A percentile compares a stretch with the other conserved stretches of the same genome.
Conservation (phyloP, 78 protist species). For the Bodo saltans region DNA sequence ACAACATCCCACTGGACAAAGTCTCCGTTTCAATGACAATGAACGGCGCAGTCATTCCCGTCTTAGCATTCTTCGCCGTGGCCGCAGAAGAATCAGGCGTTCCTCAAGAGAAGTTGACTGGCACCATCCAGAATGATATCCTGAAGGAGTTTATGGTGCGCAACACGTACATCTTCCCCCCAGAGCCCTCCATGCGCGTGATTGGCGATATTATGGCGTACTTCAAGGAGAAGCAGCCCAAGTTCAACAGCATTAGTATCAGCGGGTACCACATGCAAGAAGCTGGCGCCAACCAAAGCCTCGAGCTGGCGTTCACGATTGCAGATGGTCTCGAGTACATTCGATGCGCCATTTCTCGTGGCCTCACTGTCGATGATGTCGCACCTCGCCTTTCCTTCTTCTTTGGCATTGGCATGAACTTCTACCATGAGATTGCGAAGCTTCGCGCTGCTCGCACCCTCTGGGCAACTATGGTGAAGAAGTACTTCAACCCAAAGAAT, state of each 20-base stretch:
- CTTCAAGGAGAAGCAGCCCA: conserved; percentile 86
- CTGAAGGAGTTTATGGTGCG: conserved; percentile 90
- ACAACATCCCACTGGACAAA: conserved; percentile 75
- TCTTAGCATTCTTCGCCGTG: conserved; percentile 88
- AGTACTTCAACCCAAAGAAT: conserved; percentile 78
- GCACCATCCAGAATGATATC: conserved; percentile 97
- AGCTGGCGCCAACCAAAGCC: conserved; percentile 91
- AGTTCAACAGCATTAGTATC: conserved; percentile 92
- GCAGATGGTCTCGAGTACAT: conserved; percentile 94
- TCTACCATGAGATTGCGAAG: conserved; percentile 91
- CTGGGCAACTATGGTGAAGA: conserved; percentile 84
- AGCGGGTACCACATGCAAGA: conserved; percentile 96
- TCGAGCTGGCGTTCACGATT: conserved; percentile 92
- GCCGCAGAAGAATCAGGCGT: conserved; percentile 90
- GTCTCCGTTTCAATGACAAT: conserved; percentile 93
- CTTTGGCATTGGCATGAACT: conserved; percentile 96
- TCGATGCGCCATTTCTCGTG: conserved; percentile 43
- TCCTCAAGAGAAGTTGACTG: conserved; percentile 65
- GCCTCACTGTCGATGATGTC: conserved; percentile 77
- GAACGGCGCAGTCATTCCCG: conserved; percentile 98
- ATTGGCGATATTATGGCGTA: conserved; percentile 89
- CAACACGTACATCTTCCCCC: conserved; percentile 96
- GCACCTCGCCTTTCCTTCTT: conserved; percentile 96
- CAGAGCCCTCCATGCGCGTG: conserved; percentile 88
- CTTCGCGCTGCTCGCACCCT: conserved; percentile 95